Conservation (phyloP, 202 grass and related monocot species). For the Carex arenaria region DNA sequence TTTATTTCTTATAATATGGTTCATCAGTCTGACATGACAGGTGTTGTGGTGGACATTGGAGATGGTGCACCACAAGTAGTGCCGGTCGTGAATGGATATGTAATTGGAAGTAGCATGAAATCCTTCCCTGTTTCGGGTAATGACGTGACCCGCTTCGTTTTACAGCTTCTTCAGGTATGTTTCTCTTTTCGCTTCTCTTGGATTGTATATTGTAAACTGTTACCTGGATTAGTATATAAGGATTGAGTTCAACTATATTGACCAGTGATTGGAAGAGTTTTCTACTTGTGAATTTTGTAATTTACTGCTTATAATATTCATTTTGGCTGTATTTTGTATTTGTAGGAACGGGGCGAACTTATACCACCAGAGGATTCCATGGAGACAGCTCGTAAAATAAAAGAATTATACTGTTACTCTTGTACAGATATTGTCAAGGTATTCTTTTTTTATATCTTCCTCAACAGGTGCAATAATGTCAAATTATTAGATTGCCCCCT, state of each 20-base stretch:
- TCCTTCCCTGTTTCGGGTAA: constrained; percentile 79
- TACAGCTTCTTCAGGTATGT: constrained; percentile 78
- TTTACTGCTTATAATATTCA: neutral
- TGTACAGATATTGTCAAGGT: constrained; percentile 95
- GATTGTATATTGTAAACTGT: neutral
- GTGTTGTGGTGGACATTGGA: constrained; percentile 96
- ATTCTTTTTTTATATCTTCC: constrained; percentile 18
- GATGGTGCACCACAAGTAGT: constrained; percentile 82
- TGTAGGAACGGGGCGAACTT: constrained; percentile 96
- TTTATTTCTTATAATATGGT: constrained; percentile 50
- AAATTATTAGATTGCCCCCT: neutral
- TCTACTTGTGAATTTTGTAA: neutral
- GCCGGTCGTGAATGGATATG: constrained; percentile 97
- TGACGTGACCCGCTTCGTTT: constrained; percentile 78
- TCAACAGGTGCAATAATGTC: neutral
- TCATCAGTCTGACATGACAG: constrained; percentile 98
- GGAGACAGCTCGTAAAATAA: constrained; percentile 83
- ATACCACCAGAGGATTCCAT: constrained; percentile 83
- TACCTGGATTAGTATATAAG: neutral
- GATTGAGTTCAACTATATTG: neutral
- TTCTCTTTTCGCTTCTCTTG: neutral
- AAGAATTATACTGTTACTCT: constrained; percentile 95
- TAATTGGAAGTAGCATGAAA: constrained; percentile 98
- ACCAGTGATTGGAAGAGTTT: neutral
- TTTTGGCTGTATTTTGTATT: constrained; percentile 21